phyloP scores from a whole-genome alignment of 2,329 filamentous ascomycete species.

The Shiraia sp. region DNA sequence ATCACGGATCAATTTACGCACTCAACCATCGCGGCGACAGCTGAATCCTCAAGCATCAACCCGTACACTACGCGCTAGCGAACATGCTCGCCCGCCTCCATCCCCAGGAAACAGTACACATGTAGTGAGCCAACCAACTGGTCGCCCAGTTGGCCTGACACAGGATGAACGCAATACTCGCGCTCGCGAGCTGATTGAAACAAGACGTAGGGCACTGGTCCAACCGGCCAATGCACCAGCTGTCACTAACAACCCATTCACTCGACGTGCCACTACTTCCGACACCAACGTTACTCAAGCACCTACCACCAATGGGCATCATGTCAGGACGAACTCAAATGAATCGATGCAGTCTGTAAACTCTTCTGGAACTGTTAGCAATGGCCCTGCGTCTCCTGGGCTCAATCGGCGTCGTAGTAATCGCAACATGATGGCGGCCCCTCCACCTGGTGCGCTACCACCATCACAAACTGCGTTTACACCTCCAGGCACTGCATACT shows the following conservation, averaged over 20 bases:
- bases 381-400: conserved; percentile 29
- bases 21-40: conserved; percentile 42
- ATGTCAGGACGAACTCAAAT: conserved; percentile 39
- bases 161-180: conserved; percentile 39
- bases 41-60: conserved; percentile 42
- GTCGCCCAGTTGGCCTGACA: conserved; percentile 31
- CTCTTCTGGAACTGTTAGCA: conserved; percentile 35
- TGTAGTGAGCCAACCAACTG: conserved; percentile 18
- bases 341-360: conserved; percentile 34
- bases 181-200: conserved; percentile 44
- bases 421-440: conserved; percentile 34
- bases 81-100: conserved; percentile 36
- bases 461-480: conserved; percentile 27
- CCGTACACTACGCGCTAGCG: conserved; percentile 40
- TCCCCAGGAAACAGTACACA: conserved; percentile 26
- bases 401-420: conserved; percentile 41
- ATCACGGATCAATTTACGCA: conserved; percentile 42
- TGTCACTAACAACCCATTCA: conserved; percentile 43
- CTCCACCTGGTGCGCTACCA: conserved; percentile 27
- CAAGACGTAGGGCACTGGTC: conserved; percentile 35
- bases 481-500: conserved; percentile 28
- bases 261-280: conserved; percentile 31
- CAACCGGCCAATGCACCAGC: conserved; percentile 29
- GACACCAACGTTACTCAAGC: conserved; percentile 17
- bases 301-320: conserved; percentile 18